These are phyloP conservation scores for Dactylellina cionopaga DNA, from an alignment of 2,329 filamentous ascomycete species.

Conservation along the genomic window DNA sequence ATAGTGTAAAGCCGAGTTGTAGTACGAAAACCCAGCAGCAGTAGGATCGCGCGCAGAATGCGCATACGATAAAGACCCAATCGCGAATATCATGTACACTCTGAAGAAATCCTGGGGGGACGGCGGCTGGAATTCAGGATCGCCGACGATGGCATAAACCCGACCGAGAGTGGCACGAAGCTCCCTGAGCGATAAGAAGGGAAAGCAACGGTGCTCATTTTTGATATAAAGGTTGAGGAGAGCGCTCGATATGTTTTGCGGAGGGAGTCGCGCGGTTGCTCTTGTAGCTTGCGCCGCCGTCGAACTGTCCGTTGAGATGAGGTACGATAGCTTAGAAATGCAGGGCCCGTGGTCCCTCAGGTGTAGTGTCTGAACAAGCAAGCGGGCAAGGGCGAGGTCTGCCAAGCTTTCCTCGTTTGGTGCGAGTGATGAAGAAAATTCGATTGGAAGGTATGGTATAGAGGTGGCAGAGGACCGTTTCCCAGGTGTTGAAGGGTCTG, in stretches of 20 bases:
- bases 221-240: conserved; percentile 11
- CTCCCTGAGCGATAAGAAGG: conserved; percentile 10
- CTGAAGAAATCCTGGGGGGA: conserved; percentile 28
- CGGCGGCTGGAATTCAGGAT: neutral
- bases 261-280: conserved; percentile 1
- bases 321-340: conserved; percentile 38
- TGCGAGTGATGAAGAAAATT: neutral
- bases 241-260: neutral
- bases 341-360: conserved; percentile 37
- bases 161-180: conserved; percentile 9
- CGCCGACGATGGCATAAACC: neutral
- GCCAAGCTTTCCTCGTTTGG: neutral
- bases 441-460: neutral
- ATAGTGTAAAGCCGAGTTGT: conserved; percentile 35
- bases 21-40: conserved; percentile 9
- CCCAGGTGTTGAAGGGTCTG: conserved; percentile 22
- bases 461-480: conserved; percentile 40
- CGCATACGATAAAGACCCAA: conserved; percentile 23
- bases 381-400: conserved; percentile 34
- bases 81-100: conserved; percentile 44
- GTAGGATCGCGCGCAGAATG: neutral
- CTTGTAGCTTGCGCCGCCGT: neutral
- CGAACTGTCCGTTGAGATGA: conserved; percentile 24
- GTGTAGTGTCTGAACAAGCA: conserved; percentile 40
- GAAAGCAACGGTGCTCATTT: conserved; percentile 40